phyloP scores from a whole-genome alignment of 106 monocot species.

The Platanthera guangdongensis region DNA sequence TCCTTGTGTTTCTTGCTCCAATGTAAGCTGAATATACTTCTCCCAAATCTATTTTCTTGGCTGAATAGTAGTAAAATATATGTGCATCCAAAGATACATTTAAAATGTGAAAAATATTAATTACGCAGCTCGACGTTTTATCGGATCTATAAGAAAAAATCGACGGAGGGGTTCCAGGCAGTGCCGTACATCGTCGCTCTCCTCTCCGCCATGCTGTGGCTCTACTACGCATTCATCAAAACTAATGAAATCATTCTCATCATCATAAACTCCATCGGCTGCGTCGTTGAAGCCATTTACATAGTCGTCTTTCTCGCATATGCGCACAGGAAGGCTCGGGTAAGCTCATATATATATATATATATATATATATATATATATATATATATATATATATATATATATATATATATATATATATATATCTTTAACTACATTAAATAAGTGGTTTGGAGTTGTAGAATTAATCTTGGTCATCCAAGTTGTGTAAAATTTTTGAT shows the following conservation, averaged over 20 bases:
- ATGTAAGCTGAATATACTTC: slow-evolving; percentile 6
- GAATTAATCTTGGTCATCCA: no score
- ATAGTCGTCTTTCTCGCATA: slow-evolving; percentile 49
- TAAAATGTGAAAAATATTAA: neutral
- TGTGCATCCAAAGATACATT: neutral
- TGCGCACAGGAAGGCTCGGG: slow-evolving; percentile 44
- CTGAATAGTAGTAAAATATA: neutral
- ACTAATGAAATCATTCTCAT: slow-evolving; percentile 43
- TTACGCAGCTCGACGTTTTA: slow-evolving; percentile 58
- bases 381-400: no score
- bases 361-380: no score
- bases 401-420: no score
- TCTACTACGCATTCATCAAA: slow-evolving; percentile 59
- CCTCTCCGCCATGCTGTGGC: slow-evolving; percentile 72
- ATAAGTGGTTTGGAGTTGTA: no score
- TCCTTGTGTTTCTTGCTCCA: slow-evolving; percentile 38
- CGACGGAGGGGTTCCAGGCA: slow-evolving; percentile 61
- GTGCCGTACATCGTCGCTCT: slow-evolving; percentile 57
- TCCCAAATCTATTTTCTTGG: neutral
- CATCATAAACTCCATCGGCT: slow-evolving; percentile 67
- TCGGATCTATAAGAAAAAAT: slow-evolving; percentile 44
- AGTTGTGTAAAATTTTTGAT: no score
- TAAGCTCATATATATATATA: neutral
- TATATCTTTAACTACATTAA: no score
- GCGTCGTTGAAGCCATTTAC: slow-evolving; percentile 62